Conservation (phyloP, 2,329 filamentous ascomycete genomes). For the Fusarium beomiforme region DNA sequence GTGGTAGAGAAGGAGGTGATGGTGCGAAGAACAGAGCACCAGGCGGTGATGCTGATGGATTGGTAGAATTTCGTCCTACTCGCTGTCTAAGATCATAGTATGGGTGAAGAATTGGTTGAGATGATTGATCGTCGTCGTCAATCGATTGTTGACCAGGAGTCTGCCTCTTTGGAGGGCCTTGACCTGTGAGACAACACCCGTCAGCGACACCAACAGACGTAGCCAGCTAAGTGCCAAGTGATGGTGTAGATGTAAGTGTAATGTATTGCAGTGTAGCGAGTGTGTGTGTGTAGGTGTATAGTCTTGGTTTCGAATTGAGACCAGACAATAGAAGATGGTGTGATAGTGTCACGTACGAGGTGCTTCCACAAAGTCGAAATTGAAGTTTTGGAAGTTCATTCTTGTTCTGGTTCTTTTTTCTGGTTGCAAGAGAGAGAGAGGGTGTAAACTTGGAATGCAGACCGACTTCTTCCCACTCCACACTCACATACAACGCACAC, state of each 20-base stretch:
- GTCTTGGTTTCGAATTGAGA: neutral
- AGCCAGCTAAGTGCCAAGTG: conserved; percentile 11
- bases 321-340: conserved; percentile 5
- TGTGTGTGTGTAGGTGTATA: neutral
- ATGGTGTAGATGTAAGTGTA: neutral
- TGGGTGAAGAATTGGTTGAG: conserved; percentile 39
- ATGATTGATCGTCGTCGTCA: conserved; percentile 39
- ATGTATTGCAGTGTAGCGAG: neutral
- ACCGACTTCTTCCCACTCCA: conserved; percentile 46
- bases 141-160: conserved; percentile 32
- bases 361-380: conserved; percentile 51
- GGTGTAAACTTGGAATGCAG: conserved; percentile 33
- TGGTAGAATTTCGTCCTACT: conserved; percentile 30
- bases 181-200: conserved; percentile 31
- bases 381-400: conserved; percentile 53
- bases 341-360: conserved; percentile 47
- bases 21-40: conserved; percentile 49
- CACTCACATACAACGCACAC: conserved; percentile 40
- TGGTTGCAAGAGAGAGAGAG: conserved; percentile 27
- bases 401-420: conserved; percentile 20
- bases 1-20: conserved; percentile 50
- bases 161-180: conserved; percentile 39
- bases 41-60: conserved; percentile 46
- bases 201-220: conserved; percentile 33
- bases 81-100: conserved; percentile 42